Evolutionary conservation across 163 green algal genomes (phyloP).

Genomic region (Volvox carteri): DNA sequence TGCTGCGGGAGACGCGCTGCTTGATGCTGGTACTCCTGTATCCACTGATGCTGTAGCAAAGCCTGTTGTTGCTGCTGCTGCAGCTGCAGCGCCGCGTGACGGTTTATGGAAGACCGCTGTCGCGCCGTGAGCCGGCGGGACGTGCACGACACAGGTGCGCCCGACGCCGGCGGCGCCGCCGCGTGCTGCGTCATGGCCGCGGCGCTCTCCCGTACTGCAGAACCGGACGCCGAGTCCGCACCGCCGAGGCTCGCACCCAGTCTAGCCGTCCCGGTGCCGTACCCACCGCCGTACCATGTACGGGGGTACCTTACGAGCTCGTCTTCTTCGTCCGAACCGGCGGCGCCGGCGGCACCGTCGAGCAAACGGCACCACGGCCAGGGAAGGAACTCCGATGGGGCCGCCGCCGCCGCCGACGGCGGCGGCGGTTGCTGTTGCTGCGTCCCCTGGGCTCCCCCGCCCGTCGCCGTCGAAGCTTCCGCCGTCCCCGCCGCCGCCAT

Average conservation of each 20-base stretch:
- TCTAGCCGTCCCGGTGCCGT: not conserved
- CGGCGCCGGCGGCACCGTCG: not conserved
- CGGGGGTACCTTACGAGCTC: constrained; percentile 27
- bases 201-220: not conserved
- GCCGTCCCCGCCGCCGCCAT: not conserved
- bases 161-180: not conserved
- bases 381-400: not conserved
- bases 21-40: not conserved
- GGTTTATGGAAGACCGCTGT: constrained; percentile 21
- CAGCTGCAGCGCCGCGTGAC: not conserved
- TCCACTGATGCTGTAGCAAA: constrained; percentile 2
- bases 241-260: not conserved
- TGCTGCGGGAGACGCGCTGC: not conserved
- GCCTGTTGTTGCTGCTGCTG: constrained; percentile 31
- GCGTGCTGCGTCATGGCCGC: not conserved
- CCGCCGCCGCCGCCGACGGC: no score
- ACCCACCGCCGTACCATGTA: no score
- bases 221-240: not conserved
- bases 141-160: constrained; percentile 19
- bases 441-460: not conserved
- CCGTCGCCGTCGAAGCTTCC: not conserved
- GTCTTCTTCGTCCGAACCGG: constrained; percentile 9
- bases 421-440: not conserved
- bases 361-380: constrained; percentile 45
- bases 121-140: constrained; percentile 21